phyloP scores from a whole-genome alignment of 2,329 filamentous ascomycete species.

The Alternaria ventricosa region DNA sequence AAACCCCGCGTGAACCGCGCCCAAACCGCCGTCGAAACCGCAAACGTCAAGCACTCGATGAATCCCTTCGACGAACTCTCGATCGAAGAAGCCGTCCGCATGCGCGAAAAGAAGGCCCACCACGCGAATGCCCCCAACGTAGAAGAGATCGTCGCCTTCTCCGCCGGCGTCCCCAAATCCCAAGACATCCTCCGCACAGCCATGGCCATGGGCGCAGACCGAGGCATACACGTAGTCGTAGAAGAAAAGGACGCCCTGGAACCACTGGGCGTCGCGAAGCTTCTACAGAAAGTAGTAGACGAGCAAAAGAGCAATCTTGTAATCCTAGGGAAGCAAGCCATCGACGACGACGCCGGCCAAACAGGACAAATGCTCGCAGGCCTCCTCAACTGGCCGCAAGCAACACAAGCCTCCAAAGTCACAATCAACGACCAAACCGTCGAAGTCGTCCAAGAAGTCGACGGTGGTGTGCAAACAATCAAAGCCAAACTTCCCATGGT shows the following conservation, averaged over 20 bases:
- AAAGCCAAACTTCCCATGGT: slow-evolving; percentile 86
- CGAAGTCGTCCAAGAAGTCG: slow-evolving; percentile 87
- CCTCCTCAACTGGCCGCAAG: slow-evolving; percentile 89
- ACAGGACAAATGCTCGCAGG: slow-evolving; percentile 98
- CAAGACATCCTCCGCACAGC: slow-evolving; percentile 90
- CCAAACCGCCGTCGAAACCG: slow-evolving; percentile 87
- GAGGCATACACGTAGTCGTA: slow-evolving; percentile 76
- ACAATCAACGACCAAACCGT: slow-evolving; percentile 74
- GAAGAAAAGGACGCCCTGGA: slow-evolving; percentile 75
- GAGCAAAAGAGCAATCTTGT: slow-evolving; percentile 90
- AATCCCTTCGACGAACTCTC: slow-evolving; percentile 99
- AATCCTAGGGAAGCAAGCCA: slow-evolving; percentile 95
- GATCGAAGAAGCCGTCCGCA: slow-evolving; percentile 92
- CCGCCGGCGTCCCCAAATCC: slow-evolving; percentile 85
- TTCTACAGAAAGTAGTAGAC: slow-evolving; percentile 80
- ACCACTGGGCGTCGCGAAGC: slow-evolving; percentile 88
- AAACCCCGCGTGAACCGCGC: slow-evolving; percentile 74
- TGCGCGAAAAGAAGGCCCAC: slow-evolving; percentile 78
- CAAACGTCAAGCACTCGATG: slow-evolving; percentile 95
- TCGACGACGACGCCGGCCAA: slow-evolving; percentile 94
- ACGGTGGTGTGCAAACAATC: slow-evolving; percentile 92
- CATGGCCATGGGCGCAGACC: slow-evolving; percentile 98
- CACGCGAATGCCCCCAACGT: slow-evolving; percentile 56
- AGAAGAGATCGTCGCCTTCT: slow-evolving; percentile 88
- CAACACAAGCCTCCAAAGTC: slow-evolving; percentile 89